Conservation (phyloP, 2,329 filamentous ascomycete genomes). For the Colletotrichum spaethianum region DNA sequence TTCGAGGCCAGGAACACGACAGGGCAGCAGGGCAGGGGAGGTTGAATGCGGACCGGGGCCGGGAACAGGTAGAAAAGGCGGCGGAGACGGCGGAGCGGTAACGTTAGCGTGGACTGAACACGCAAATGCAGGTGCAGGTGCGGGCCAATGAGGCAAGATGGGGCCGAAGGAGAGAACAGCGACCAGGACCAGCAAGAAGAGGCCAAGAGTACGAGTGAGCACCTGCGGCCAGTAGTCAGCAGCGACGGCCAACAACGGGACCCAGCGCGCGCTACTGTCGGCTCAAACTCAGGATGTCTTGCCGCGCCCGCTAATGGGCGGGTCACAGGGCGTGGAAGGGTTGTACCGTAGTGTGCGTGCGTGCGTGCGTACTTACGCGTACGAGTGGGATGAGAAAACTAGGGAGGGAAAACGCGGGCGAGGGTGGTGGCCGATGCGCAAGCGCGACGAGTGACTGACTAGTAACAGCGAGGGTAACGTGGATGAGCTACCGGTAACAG, state of each 20-base stretch:
- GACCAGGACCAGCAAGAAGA: neutral
- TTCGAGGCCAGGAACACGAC: neutral
- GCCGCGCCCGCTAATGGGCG: conserved; percentile 7
- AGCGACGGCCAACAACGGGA: neutral
- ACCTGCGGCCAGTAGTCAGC: neutral
- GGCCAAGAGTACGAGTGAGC: neutral
- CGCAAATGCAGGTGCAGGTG: conserved; percentile 6
- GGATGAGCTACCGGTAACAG: neutral
- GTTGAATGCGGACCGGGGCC: conserved; percentile 1
- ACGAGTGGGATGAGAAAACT: neutral
- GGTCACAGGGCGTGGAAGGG: neutral
- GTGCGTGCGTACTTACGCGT: neutral
- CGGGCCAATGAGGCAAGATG: conserved; percentile 36
- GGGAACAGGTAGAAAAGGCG: neutral
- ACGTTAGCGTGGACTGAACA: conserved; percentile 9
- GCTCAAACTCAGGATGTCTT: conserved; percentile 14
- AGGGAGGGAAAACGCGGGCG: neutral
- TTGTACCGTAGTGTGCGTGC: neutral
- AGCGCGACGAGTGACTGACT: no score
- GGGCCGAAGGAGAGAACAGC: conserved; percentile 38
- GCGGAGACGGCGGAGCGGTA: conserved; percentile 5
- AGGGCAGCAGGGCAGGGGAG: neutral
- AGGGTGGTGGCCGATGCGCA: conserved; percentile 9
- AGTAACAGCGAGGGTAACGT: neutral
- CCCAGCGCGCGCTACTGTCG: conserved; percentile 9